phyloP scores from a whole-genome alignment of 805 yeast genomes.

The Yarrowia keelungensis region DNA sequence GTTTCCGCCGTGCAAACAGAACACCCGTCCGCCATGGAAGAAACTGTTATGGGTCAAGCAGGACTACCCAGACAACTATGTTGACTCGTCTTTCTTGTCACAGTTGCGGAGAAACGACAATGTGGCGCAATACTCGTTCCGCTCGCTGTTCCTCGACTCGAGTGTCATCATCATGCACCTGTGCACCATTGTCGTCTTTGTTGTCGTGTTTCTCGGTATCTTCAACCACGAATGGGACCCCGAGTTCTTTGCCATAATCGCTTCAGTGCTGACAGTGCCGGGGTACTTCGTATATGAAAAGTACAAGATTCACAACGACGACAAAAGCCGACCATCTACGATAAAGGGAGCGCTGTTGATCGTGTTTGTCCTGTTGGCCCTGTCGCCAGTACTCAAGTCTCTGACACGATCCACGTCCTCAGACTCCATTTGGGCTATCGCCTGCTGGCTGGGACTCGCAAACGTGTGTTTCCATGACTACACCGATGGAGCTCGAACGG shows the following conservation, averaged over 20 bases:
- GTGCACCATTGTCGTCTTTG: slow-evolving; percentile 66
- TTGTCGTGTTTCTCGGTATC: slow-evolving; percentile 69
- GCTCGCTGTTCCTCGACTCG: slow-evolving; percentile 73
- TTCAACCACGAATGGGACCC: slow-evolving; percentile 49
- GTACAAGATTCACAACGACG: slow-evolving; percentile 30
- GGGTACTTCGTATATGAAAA: slow-evolving; percentile 46
- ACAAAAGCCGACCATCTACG: slow-evolving; percentile 44
- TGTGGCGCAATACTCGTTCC: slow-evolving; percentile 68
- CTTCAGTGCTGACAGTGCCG: slow-evolving; percentile 46
- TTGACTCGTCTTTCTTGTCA: slow-evolving; percentile 80
- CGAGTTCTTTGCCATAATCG: slow-evolving; percentile 46
- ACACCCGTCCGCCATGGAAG: slow-evolving; percentile 65
- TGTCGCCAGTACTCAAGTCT: slow-evolving; percentile 90
- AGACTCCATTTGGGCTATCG: slow-evolving; percentile 93
- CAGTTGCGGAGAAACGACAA: slow-evolving; percentile 79
- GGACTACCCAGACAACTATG: slow-evolving; percentile 90
- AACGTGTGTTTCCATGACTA: slow-evolving; percentile 75
- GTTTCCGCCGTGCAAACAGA: slow-evolving; percentile 12
- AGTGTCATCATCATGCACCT: slow-evolving; percentile 71
- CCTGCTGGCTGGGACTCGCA: slow-evolving; percentile 75
- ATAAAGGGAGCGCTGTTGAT: slow-evolving; percentile 74
- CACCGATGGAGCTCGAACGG: slow-evolving; percentile 43
- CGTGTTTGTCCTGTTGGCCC: slow-evolving; percentile 70
- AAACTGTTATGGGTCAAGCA: slow-evolving; percentile 85
- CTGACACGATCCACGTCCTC: slow-evolving; percentile 87